Evolutionary conservation across 2,329 filamentous ascomycete genomes (phyloP), one percentile per base, ranked within the genome.

Genomic region (Leptodontidium sp.): DNA sequence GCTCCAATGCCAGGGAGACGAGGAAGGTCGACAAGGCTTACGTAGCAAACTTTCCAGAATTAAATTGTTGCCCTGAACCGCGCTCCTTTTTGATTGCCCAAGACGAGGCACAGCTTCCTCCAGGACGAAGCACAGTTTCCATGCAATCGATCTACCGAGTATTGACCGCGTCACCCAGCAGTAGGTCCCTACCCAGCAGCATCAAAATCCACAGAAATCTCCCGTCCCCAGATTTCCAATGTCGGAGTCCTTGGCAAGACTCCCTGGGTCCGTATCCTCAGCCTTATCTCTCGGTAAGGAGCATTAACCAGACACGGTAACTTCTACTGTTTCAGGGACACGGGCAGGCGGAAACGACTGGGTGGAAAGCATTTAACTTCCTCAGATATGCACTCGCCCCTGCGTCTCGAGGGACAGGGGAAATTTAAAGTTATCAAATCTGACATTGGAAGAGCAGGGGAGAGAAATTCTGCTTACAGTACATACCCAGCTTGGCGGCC

Each of bases 341-440:
- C 52, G 14, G 52, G 6, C 15, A n/a, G 29, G 52, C 26, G 29
- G 12, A 55, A 55, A 55, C 14, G 29, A 35, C 14, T 55, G 52
- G 52, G 14, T 35, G 29, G 17, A 5, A 53, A 35, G 26, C 29
- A 1, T 35, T 15, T 24, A 55, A 11, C 14, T 53, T 1, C 15
- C 26, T 15, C 17, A 35, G 21, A 14, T 2, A n/a, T n/a, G 17
- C 3, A n/a, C 52, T 29, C 29, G 8, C 14, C 26, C 52, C 50
- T 53, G 29, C 52, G 9, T 55, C 26, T 55, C 29, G 9, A 24
- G 21, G 52, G 8, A 35, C 29, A n/a, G 5, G 29, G 26, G 32
- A 47, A 55, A 55, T 55, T 55, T 55, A 55, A 55, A 55, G 52
- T 55, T 55, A 35, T 55, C 26, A 55, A n/a, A 9, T 35, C 26